Percentiles rank a stretch among this genome's conserved stretches.
phyloP scores from a whole-genome alignment of 352 stramenopile species.

The Globisporangium cederbergense region DNA sequence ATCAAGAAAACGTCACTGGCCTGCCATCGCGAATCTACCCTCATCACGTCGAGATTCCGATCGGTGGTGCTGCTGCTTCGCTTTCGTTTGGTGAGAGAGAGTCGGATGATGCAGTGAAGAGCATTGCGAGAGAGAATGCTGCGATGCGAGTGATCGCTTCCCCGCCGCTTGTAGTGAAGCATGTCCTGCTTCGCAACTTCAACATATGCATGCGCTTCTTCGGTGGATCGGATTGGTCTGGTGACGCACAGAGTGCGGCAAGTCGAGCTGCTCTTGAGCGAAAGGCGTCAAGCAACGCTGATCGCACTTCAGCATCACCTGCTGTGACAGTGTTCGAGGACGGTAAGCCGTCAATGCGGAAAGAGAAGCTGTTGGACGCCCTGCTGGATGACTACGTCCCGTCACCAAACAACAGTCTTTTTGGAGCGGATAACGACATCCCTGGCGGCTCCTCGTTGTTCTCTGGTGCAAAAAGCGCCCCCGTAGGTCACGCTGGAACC shows the following conservation, averaged over 20 bases:
- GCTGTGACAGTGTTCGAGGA: neutral
- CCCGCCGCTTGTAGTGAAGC: constrained; percentile 64
- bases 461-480: constrained; percentile 30
- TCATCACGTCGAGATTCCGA: constrained; percentile 85
- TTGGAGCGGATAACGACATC: constrained; percentile 31
- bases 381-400: constrained; percentile 85
- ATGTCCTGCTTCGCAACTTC: constrained; percentile 84
- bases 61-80: constrained; percentile 74
- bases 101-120: constrained; percentile 66
- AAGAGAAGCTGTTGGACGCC: constrained; percentile 76
- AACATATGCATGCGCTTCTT: constrained; percentile 89
- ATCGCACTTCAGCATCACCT: neutral
- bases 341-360: constrained; percentile 20
- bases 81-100: constrained; percentile 87
- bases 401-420: constrained; percentile 47
- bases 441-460: constrained; percentile 34
- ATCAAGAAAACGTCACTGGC: constrained; percentile 34
- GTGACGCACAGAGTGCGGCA: constrained; percentile 43
- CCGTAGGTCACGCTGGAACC: constrained; percentile 16
- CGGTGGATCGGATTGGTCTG: constrained; percentile 77
- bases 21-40: constrained; percentile 77
- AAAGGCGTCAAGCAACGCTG: neutral
- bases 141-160: constrained; percentile 39
- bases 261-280: constrained; percentile 20
- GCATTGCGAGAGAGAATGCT: constrained; percentile 61